phyloP scores from a whole-genome alignment of 345 rosid genomes.

The Linum tenue region DNA sequence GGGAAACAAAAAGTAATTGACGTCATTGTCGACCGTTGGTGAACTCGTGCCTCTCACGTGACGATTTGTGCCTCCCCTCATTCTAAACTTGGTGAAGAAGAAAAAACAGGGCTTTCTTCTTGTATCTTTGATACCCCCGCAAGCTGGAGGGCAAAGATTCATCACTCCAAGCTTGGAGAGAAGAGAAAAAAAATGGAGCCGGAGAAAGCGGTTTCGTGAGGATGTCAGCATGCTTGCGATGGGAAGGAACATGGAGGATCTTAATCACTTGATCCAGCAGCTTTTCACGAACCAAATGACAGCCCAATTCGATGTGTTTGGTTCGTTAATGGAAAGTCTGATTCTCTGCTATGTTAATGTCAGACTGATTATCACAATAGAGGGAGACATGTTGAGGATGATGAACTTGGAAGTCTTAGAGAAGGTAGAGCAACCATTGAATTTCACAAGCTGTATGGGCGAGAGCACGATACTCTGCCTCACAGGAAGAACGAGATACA shows the following conservation, averaged over 20 bases:
- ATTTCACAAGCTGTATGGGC: no score
- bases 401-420: neutral
- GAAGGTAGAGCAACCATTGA: no score
- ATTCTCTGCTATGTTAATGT: neutral
- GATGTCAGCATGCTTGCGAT: neutral
- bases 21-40: no score
- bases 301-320: neutral
- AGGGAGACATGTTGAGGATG: neutral
- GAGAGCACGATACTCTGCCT: no score
- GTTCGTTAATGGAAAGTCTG: neutral
- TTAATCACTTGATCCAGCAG: neutral
- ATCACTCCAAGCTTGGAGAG: neutral
- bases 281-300: neutral
- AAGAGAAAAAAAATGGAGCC: neutral
- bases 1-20: no score
- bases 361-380: neutral
- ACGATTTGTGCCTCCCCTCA: no score
- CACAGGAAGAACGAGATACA: no score
- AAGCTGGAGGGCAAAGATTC: neutral
- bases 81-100: no score
- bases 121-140: no score
- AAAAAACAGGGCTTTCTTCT: no score
- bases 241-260: neutral
- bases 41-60: no score
- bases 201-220: neutral